Evolutionary conservation across 2,329 filamentous ascomycete genomes (phyloP).

Genomic region (Fusarium verticillioides): DNA sequence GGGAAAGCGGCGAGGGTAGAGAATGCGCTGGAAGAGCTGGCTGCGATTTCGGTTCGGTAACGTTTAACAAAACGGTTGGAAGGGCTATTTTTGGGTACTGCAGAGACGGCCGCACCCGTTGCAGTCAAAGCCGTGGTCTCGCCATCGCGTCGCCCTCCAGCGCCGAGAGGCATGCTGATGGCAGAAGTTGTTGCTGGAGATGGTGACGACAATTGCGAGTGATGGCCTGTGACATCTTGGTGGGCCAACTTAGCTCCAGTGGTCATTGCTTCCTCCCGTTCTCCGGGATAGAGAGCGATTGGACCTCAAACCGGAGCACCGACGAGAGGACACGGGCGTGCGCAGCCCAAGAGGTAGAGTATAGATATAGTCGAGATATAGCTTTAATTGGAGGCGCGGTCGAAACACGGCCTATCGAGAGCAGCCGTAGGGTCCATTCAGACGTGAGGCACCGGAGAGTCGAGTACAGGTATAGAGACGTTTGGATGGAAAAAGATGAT

Average conservation of each 20-base stretch:
- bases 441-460: constrained; percentile 34
- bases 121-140: constrained; percentile 41
- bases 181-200: constrained; percentile 42
- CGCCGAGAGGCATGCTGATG: constrained; percentile 43
- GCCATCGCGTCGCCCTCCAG: constrained; percentile 46
- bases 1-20: constrained; percentile 86
- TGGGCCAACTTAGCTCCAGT: constrained; percentile 50
- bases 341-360: constrained; percentile 10
- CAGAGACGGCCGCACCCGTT: constrained; percentile 27
- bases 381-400: constrained; percentile 42
- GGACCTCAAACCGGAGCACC: constrained; percentile 24
- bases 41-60: constrained; percentile 84
- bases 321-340: constrained; percentile 3
- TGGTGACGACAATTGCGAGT: constrained; percentile 43
- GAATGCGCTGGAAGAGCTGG: constrained; percentile 79
- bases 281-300: constrained; percentile 39
- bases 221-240: constrained; percentile 54
- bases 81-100: constrained; percentile 14
- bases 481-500: constrained; percentile 5
- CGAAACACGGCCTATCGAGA: constrained; percentile 44
- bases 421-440: constrained; percentile 44
- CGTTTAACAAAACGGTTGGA: constrained; percentile 68
- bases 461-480: constrained; percentile 21
- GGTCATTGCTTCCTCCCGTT: constrained; percentile 50
- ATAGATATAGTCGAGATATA: constrained; percentile 3